Conservation (phyloP, 2,329 filamentous ascomycete genomes). For the Ceratocystiopsis sp. region DNA sequence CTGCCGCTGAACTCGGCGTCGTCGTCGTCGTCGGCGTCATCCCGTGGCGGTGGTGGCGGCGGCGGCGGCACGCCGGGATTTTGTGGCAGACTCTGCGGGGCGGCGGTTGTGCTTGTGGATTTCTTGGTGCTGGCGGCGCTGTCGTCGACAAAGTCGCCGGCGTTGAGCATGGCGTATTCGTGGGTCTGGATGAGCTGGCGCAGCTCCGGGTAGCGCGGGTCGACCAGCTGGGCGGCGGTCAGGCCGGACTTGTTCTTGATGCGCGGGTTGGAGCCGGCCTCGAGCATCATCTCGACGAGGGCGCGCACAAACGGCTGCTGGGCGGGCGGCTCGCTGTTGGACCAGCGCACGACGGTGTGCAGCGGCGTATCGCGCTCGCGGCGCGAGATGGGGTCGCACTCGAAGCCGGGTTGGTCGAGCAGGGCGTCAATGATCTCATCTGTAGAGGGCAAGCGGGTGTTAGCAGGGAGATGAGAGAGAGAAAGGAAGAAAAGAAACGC, state of each 20-base stretch:
- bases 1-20: constrained; percentile 47
- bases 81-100: constrained; percentile 1
- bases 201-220: constrained; percentile 49
- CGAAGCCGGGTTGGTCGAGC: constrained; percentile 68
- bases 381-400: constrained; percentile 63
- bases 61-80: constrained; percentile 4
- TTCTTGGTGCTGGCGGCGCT: constrained; percentile 3
- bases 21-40: constrained; percentile 26
- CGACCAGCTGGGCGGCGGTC: constrained; percentile 54
- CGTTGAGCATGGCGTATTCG: constrained; percentile 46
- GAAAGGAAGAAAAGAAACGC: constrained; percentile 18
- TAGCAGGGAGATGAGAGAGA: background rate
- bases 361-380: constrained; percentile 62
- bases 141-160: constrained; percentile 35
- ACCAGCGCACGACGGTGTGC: constrained; percentile 61
- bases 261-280: constrained; percentile 49
- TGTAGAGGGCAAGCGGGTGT: constrained; percentile 15
- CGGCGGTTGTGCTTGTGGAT: background rate
- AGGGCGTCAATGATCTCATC: constrained; percentile 69
- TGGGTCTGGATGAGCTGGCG: constrained; percentile 49
- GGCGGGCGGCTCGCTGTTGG: constrained; percentile 47
- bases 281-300: constrained; percentile 64
- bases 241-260: constrained; percentile 55
- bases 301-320: constrained; percentile 48
- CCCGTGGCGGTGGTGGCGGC: background rate